Conservation (phyloP, 805 yeast genomes). For the Maudiozyma serrabonitensis region DNA sequence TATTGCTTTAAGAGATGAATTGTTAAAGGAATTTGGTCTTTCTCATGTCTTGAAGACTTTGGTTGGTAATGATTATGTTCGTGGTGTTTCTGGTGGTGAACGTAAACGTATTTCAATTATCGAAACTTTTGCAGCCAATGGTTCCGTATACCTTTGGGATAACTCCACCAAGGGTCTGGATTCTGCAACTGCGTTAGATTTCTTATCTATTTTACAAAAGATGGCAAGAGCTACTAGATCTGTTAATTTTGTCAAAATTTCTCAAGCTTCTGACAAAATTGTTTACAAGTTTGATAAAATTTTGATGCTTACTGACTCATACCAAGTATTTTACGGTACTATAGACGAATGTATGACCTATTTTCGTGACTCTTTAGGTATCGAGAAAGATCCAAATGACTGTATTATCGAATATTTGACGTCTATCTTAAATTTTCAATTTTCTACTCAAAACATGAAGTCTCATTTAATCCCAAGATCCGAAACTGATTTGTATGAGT, state of each 20-base stretch:
- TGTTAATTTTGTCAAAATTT: constrained; percentile 38
- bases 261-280: constrained; percentile 40
- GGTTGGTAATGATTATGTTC: constrained; percentile 52
- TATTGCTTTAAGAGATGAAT: constrained; percentile 17
- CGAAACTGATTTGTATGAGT: constrained; percentile 38
- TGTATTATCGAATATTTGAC: constrained; percentile 57
- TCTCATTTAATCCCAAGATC: constrained; percentile 19
- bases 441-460: constrained; percentile 2
- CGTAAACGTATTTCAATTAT: constrained; percentile 57
- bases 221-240: constrained; percentile 33
- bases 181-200: constrained; percentile 41
- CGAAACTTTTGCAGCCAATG: constrained; percentile 40
- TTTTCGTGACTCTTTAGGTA: constrained; percentile 42
- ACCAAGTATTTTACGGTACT: constrained; percentile 39
- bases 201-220: constrained; percentile 34
- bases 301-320: constrained; percentile 37
- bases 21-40: constrained; percentile 32
- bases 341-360: constrained; percentile 35
- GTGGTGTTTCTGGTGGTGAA: constrained; percentile 64
- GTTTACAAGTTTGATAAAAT: constrained; percentile 42
- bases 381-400: constrained; percentile 43
- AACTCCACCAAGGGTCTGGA: constrained; percentile 45
- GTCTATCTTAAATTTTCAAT: constrained; percentile 39
- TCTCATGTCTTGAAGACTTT: constrained; percentile 48
- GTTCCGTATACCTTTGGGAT: constrained; percentile 44